Evolutionary conservation across 441 rosid genomes (phyloP).

Genomic region (Erodium moschatum): DNA sequence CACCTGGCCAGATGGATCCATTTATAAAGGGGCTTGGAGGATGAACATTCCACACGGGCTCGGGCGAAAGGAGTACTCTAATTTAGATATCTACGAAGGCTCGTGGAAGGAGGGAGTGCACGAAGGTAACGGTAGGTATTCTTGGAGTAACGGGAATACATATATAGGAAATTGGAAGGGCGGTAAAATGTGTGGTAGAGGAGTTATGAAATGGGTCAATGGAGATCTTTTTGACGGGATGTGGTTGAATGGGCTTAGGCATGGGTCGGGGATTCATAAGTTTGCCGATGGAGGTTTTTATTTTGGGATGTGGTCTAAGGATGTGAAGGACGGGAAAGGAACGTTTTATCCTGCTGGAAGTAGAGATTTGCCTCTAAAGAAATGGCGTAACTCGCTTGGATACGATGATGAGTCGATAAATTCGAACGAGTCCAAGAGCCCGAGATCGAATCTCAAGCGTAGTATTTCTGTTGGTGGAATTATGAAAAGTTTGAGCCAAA

Average conservation of each 20-base stretch:
- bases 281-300: conserved; percentile 73
- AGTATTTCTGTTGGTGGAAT: conserved; percentile 20
- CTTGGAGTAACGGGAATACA: conserved; percentile 15
- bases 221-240: conserved; percentile 72
- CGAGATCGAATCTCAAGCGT: conserved; percentile 11
- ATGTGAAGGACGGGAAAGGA: conserved; percentile 82
- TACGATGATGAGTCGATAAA: conserved; percentile 23
- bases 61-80: conserved; percentile 63
- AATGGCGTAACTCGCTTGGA: conserved; percentile 37
- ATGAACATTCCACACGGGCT: conserved; percentile 75
- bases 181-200: conserved; percentile 79
- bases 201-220: conserved; percentile 81
- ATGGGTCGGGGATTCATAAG: conserved; percentile 77
- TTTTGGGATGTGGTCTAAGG: conserved; percentile 72
- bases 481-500: conserved; percentile 9
- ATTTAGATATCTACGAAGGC: conserved; percentile 75
- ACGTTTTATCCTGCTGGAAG: conserved; percentile 72
- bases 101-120: conserved; percentile 69
- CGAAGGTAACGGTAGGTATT: conserved; percentile 41
- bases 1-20: conserved; percentile 44
- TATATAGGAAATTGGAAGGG: conserved; percentile 78
- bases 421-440: too few species aligned
- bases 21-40: conserved; percentile 73
- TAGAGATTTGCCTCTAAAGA: conserved; percentile 52
- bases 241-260: conserved; percentile 72